Percentiles rank a stretch among this genome's conserved stretches.
These are phyloP conservation scores for Calocybe gangraenosa DNA, from an alignment of 768 basidiomycete species.

Conservation along the genomic window DNA sequence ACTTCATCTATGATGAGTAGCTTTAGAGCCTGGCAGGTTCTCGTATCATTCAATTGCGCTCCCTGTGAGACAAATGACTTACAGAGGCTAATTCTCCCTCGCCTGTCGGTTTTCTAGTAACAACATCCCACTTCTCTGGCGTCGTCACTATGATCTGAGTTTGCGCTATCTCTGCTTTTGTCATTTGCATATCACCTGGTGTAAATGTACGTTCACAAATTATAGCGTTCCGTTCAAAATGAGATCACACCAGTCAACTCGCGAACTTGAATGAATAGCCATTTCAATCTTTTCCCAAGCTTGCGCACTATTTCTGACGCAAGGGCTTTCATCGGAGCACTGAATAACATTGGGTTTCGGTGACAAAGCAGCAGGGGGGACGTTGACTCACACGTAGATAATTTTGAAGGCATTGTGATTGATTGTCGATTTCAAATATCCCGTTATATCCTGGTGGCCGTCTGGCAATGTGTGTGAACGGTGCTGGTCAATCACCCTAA, in stretches of 20 bases:
- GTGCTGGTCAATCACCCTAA: slow-evolving; percentile 83
- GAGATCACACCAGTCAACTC: slow-evolving; percentile 75
- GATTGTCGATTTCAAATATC: slow-evolving; percentile 46
- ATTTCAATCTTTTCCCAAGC: slow-evolving; percentile 81
- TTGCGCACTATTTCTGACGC: slow-evolving; percentile 95
- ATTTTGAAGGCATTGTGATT: slow-evolving; percentile 82
- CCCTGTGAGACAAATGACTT: slow-evolving; percentile 21
- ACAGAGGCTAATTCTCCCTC: slow-evolving; percentile 97
- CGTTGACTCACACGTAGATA: slow-evolving; percentile 78
- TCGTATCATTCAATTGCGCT: background rate
- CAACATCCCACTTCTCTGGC: slow-evolving; percentile 99
- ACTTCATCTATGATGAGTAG: slow-evolving; percentile 97
- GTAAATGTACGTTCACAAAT: slow-evolving; percentile 16
- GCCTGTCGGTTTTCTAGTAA: slow-evolving; percentile 93
- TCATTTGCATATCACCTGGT: slow-evolving; percentile 92
- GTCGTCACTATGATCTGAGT: slow-evolving; percentile 99
- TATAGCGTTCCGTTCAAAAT: background rate
- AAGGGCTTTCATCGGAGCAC: slow-evolving; percentile 97
- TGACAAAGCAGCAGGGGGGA: background rate
- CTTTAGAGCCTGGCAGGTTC: slow-evolving; percentile 68
- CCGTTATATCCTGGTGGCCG: slow-evolving; percentile 12
- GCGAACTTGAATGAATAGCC: slow-evolving; percentile 82
- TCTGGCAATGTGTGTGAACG: slow-evolving; percentile 18
- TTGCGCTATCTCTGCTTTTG: slow-evolving; percentile 87
- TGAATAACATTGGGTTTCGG: slow-evolving; percentile 22